Evolutionary conservation across 192 early-diverging fungal genomes (phyloP).

Genomic region (Umbelopsis isabellina): DNA sequence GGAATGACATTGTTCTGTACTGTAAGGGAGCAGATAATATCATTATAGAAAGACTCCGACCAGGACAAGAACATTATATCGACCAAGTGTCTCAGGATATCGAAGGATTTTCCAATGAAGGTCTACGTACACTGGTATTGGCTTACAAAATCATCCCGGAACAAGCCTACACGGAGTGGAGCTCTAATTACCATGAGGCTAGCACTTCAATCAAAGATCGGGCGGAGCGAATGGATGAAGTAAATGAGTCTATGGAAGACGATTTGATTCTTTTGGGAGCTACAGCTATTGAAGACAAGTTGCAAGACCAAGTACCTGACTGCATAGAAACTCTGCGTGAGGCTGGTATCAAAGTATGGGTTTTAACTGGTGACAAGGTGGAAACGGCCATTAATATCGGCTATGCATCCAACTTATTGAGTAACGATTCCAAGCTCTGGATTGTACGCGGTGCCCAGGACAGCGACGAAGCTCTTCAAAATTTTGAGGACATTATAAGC

Average conservation of each 20-base stretch:
- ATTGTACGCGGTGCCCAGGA: conserved; percentile 42
- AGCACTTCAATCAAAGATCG: conserved; percentile 71
- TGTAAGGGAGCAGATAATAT: conserved; percentile 97
- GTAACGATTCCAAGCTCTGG: conserved; percentile 72
- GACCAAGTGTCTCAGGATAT: conserved; percentile 68
- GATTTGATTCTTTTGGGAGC: conserved; percentile 87
- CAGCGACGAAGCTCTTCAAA: conserved; percentile 5
- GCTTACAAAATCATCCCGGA: conserved; percentile 75
- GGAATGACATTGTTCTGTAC: conserved; percentile 83
- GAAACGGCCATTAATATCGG: conserved; percentile 99
- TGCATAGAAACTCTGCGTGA: conserved; percentile 79
- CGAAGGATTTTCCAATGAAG: conserved; percentile 79
- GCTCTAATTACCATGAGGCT: conserved; percentile 72
- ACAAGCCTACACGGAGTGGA: conserved; percentile 78
- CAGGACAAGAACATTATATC: conserved; percentile 51
- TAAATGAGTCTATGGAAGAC: conserved; percentile 80
- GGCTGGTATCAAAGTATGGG: conserved; percentile 97
- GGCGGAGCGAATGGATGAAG: conserved; percentile 68
- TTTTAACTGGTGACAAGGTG: conserved; percentile 96
- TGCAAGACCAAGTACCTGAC: conserved; percentile 96
- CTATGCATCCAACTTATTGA: conserved; percentile 78
- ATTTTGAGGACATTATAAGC: conserved; percentile 15
- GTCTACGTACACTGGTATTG: conserved; percentile 89
- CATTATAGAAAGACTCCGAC: conserved; percentile 80
- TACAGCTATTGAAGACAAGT: conserved; percentile 95